These are phyloP conservation scores for Podaxis pistillaris DNA, from an alignment of 768 basidiomycete species.

Conservation along the genomic window DNA sequence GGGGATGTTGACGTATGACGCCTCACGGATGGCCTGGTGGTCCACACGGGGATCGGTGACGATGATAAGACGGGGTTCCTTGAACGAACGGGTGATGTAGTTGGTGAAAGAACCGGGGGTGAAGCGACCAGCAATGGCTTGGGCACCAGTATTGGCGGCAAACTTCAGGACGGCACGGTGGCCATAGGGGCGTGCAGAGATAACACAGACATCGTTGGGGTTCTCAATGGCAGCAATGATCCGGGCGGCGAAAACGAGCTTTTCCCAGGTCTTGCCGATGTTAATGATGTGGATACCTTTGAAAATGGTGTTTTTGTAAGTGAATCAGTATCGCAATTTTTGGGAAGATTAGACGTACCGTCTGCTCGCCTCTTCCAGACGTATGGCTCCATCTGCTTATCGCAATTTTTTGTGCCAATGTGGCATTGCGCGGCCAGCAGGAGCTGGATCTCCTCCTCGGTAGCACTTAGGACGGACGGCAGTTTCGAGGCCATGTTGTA, in stretches of 20 bases:
- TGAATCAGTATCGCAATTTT: conserved; percentile 1
- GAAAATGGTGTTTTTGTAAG: conserved; percentile 14
- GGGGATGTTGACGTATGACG: conserved; percentile 99
- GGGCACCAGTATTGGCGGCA: conserved; percentile 96
- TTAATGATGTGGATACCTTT: conserved; percentile 94
- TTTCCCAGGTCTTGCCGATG: conserved; percentile 99
- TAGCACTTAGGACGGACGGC: conserved; percentile 88
- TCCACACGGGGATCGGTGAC: conserved; percentile 99
- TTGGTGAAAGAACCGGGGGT: conserved; percentile 99
- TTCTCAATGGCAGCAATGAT: conserved; percentile 97
- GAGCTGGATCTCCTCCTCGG: conserved; percentile 96
- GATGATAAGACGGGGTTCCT: conserved; percentile 97
- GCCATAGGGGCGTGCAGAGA: conserved; percentile 97
- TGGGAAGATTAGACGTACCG: conserved; percentile 53
- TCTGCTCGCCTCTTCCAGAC: conserved; percentile 96
- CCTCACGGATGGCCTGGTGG: conserved; percentile 99
- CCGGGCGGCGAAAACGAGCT: conserved; percentile 96
- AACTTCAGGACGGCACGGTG: conserved; percentile 99
- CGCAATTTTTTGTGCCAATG: conserved; percentile 98
- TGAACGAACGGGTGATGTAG: conserved; percentile 99
- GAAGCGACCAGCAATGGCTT: conserved; percentile 98
- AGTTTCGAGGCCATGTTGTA: conserved; percentile 80
- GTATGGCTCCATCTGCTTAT: conserved; percentile 98
- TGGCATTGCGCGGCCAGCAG: conserved; percentile 95
- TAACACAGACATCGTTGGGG: conserved; percentile 97